phyloP scores from a whole-genome alignment of 768 basidiomycete species.

The Macrolepiota dolichaula region DNA sequence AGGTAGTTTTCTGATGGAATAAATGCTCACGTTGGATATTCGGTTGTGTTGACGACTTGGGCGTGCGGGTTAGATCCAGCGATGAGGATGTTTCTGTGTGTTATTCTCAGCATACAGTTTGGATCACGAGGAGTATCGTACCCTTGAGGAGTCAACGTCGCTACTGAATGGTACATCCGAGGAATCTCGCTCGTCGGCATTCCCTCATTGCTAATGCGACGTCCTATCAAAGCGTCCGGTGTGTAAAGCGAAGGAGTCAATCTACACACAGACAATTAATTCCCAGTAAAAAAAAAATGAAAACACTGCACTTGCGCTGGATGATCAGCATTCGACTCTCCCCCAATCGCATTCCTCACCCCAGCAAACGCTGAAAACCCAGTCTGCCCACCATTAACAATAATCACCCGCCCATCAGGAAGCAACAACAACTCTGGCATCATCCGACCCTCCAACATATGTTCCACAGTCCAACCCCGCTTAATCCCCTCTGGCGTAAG shows the following conservation, averaged over 20 bases:
- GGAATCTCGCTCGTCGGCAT: conserved; percentile 40
- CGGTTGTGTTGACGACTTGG: conserved; percentile 22
- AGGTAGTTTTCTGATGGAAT: neutral
- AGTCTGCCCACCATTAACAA: conserved; percentile 37
- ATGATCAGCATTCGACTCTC: conserved; percentile 26
- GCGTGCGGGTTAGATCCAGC: conserved; percentile 9
- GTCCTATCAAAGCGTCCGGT: conserved; percentile 35
- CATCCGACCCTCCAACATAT: conserved; percentile 35
- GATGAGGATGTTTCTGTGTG: neutral
- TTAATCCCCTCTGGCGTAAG: conserved; percentile 38
- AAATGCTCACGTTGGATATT: conserved; percentile 22
- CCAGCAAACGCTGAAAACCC: conserved; percentile 38
- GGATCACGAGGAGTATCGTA: conserved; percentile 22
- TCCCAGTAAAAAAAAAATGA: neutral
- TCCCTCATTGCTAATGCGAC: conserved; percentile 39
- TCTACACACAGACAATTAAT: conserved; percentile 3
- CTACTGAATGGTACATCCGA: conserved; percentile 59
- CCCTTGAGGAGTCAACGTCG: conserved; percentile 53
- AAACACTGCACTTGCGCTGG: conserved; percentile 20
- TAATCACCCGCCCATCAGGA: conserved; percentile 37
- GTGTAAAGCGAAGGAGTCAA: conserved; percentile 46
- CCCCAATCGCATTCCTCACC: conserved; percentile 24
- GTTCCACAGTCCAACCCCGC: conserved; percentile 43
- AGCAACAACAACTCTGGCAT: conserved; percentile 35
- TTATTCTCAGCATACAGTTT: conserved; percentile 13